These are phyloP conservation scores for Blastobotrys malaysiensis DNA, from an alignment of 1,139 yeast species.

Conservation along the genomic window DNA sequence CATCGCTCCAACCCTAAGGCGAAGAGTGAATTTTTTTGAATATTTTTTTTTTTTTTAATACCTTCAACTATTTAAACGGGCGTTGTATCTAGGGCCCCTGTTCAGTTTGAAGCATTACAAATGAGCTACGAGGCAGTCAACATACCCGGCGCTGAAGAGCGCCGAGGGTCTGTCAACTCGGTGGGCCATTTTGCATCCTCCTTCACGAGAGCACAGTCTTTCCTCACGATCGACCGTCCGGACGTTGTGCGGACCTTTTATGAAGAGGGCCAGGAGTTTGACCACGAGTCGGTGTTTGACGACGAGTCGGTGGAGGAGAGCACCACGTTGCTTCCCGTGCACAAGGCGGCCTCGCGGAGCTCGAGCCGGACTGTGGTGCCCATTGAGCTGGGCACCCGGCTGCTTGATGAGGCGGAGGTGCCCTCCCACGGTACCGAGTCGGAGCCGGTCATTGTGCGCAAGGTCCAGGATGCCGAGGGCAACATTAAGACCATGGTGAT, in stretches of 20 bases:
- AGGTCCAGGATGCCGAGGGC: conserved; percentile 69
- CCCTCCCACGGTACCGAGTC: conserved; percentile 38
- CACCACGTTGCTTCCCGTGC: conserved; percentile 5
- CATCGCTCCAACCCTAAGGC: neutral
- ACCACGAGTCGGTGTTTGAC: conserved; percentile 22
- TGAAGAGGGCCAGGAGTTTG: conserved; percentile 23
- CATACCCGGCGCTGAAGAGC: conserved; percentile 2
- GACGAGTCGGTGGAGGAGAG: conserved; percentile 10
- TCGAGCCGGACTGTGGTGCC: conserved; percentile 18
- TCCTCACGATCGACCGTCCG: conserved; percentile 49
- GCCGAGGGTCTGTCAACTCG: conserved; percentile 43
- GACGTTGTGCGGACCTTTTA: conserved; percentile 45
- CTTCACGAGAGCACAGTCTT: conserved; percentile 69
- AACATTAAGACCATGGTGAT: conserved; percentile 67
- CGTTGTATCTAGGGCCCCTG: no score
- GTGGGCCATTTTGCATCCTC: conserved; percentile 75
- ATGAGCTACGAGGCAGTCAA: conserved; percentile 10
- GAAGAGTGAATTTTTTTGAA: neutral
- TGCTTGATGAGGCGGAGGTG: conserved; percentile 26
- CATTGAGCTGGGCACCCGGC: conserved; percentile 18
- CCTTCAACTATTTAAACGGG: neutral
- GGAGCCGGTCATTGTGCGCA: conserved; percentile 53
- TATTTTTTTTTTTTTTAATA: neutral
- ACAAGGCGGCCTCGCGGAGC: conserved; percentile 6
- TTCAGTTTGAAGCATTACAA: neutral